Conservation (phyloP, 2,329 filamentous ascomycete species). For the Ceratocystis lukuohia region DNA sequence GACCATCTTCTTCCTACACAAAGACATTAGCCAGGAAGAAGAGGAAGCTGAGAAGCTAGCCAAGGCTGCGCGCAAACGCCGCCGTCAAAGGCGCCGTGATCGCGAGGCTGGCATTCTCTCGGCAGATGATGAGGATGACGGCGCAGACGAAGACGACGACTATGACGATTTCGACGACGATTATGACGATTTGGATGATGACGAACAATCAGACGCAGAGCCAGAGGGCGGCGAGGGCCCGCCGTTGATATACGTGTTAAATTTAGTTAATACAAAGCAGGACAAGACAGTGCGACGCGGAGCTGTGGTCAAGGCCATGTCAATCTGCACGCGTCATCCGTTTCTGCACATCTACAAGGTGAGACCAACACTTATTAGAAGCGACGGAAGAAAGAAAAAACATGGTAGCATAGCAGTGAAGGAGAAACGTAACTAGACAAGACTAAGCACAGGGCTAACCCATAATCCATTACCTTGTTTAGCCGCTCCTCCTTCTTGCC, state of each 20-base stretch:
- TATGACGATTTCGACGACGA: constrained; percentile 34
- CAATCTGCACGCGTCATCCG: constrained; percentile 92
- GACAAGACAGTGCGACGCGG: constrained; percentile 88
- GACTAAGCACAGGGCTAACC: too few relatives aligned
- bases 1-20: constrained; percentile 98
- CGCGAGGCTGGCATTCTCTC: constrained; percentile 36
- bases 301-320: constrained; percentile 94
- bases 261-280: constrained; percentile 95
- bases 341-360: constrained; percentile 99
- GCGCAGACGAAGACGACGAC: constrained; percentile 37
- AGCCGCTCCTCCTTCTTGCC: constrained; percentile 80
- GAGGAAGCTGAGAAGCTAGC: constrained; percentile 59
- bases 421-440: too few relatives aligned
- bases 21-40: constrained; percentile 73
- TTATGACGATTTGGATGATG: constrained; percentile 28
- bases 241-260: constrained; percentile 90
- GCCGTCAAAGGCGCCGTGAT: constrained; percentile 39
- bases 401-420: too few relatives aligned
- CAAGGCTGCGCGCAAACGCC: constrained; percentile 38
- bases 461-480: constrained; percentile 2
- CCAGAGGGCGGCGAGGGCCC: constrained; percentile 66
- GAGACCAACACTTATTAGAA: constrained; percentile 12
- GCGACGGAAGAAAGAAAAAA: too few relatives aligned
- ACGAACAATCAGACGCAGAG: constrained; percentile 46
- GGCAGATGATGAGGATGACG: constrained; percentile 31